These are phyloP conservation scores for Tilletiopsis washingtonensis DNA, from an alignment of 1,284 basidiomycete species.

Conservation along the genomic window DNA sequence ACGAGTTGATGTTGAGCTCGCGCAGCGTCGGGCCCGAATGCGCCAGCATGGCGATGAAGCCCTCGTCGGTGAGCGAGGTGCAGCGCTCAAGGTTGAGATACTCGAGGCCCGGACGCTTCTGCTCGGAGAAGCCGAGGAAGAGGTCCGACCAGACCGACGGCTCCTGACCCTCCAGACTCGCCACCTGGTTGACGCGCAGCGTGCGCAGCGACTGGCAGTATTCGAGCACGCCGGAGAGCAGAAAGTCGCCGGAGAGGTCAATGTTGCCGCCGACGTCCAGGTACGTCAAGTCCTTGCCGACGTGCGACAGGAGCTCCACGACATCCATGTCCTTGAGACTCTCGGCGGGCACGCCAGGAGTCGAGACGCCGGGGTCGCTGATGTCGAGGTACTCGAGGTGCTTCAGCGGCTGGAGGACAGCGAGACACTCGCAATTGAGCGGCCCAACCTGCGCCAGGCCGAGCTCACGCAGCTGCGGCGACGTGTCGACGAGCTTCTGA, in stretches of 20 bases:
- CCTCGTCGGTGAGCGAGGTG: slow-evolving; percentile 53
- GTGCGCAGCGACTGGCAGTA: slow-evolving; percentile 55
- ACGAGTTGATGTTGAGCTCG: slow-evolving; percentile 65
- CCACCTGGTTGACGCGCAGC: too few species aligned
- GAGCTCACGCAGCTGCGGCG: slow-evolving; percentile 61
- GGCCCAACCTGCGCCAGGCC: slow-evolving; percentile 71
- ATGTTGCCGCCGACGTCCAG: slow-evolving; percentile 62
- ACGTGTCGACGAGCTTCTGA: slow-evolving; percentile 58
- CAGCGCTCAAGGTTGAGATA: slow-evolving; percentile 31
- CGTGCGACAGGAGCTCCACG: slow-evolving; percentile 54
- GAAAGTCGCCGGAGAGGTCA: slow-evolving; percentile 56
- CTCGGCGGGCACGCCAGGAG: slow-evolving; percentile 44
- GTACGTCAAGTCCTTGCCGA: slow-evolving; percentile 55
- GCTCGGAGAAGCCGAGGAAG: slow-evolving; percentile 5
- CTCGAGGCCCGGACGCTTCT: slow-evolving; percentile 1
- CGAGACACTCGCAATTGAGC: slow-evolving; percentile 40
- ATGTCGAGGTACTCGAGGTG: slow-evolving; percentile 58
- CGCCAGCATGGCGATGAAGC: slow-evolving; percentile 60
- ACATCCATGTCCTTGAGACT: slow-evolving; percentile 58
- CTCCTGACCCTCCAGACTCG: slow-evolving; percentile 51
- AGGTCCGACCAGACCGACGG: slow-evolving; percentile 1
- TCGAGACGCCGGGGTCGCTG: slow-evolving; percentile 53
- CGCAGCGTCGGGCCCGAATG: slow-evolving; percentile 64
- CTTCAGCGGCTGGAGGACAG: slow-evolving; percentile 48
- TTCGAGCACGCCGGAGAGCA: slow-evolving; percentile 59